phyloP scores from a whole-genome alignment of 1,284 basidiomycete species.

The Sparassis latifolia region DNA sequence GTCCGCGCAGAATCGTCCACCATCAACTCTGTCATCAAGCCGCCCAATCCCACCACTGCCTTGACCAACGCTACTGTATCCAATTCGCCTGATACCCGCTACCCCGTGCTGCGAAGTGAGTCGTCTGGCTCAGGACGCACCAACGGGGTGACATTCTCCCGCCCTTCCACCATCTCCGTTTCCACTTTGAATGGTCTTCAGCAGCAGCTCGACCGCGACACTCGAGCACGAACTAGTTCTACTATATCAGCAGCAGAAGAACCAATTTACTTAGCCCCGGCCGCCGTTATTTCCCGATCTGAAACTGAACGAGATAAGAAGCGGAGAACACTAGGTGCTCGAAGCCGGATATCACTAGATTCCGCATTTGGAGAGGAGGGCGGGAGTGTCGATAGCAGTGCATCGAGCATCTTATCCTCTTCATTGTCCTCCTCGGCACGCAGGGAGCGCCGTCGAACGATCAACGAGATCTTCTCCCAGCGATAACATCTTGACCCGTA shows the following conservation, averaged over 20 bases:
- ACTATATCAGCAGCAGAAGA: slow-evolving; percentile 24
- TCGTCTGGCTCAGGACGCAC: slow-evolving; percentile 33
- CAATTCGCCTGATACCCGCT: slow-evolving; percentile 30
- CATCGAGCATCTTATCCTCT: slow-evolving; percentile 27
- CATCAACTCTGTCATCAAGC: slow-evolving; percentile 39
- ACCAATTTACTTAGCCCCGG: slow-evolving; percentile 8
- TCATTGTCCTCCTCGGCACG: slow-evolving; percentile 26
- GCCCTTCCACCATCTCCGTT: slow-evolving; percentile 46
- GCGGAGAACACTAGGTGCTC: slow-evolving; percentile 35
- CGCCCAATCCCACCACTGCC: slow-evolving; percentile 59
- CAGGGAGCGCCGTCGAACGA: slow-evolving; percentile 40
- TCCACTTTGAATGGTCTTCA: slow-evolving; percentile 49
- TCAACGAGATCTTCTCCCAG: slow-evolving; percentile 41
- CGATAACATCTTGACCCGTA: slow-evolving; percentile 10
- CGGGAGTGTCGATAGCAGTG: slow-evolving; percentile 19
- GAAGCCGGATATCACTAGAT: slow-evolving; percentile 42
- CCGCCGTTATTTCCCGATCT: slow-evolving; percentile 25
- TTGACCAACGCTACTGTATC: slow-evolving; percentile 60
- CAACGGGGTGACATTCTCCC: slow-evolving; percentile 53
- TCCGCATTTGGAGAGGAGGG: slow-evolving; percentile 26
- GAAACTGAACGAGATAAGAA: slow-evolving; percentile 46
- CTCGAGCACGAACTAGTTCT: slow-evolving; percentile 34
- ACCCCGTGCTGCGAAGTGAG: slow-evolving; percentile 37
- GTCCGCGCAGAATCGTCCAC: slow-evolving; percentile 35
- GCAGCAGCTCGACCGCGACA: slow-evolving; percentile 39